Conservation (phyloP, 1,284 basidiomycete genomes). For the Leccinum solheimii region DNA sequence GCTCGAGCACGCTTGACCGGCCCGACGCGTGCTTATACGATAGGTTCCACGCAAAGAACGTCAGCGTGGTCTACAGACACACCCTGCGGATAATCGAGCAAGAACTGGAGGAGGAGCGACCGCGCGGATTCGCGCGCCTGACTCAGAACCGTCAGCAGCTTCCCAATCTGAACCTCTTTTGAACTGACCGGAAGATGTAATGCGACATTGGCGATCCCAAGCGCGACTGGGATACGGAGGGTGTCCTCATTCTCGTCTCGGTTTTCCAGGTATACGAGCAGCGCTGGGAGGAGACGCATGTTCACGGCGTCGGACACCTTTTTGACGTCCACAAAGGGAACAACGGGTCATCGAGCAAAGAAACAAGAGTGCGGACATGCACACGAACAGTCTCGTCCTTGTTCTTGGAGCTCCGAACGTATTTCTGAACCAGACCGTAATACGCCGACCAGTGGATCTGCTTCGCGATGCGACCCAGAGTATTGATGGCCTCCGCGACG, state of each 20-base stretch:
- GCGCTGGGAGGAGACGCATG: conserved; percentile 69
- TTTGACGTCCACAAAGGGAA: conserved; percentile 33
- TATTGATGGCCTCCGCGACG: conserved; percentile 85
- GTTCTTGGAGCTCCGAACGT: conserved; percentile 72
- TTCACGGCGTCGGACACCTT: conserved; percentile 80
- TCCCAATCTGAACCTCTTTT: conserved; percentile 72
- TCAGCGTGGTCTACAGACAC: conserved; percentile 89
- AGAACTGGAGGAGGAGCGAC: conserved; percentile 88
- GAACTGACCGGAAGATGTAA: conserved; percentile 73
- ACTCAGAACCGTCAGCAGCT: conserved; percentile 81
- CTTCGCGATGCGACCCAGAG: conserved; percentile 75
- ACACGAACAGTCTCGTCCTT: conserved; percentile 80
- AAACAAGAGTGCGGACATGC: conserved; percentile 84
- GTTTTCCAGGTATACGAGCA: conserved; percentile 79
- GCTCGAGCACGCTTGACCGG: conserved; percentile 88
- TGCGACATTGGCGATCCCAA: conserved; percentile 87
- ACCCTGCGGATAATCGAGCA: conserved; percentile 98
- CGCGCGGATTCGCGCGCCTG: conserved; percentile 93
- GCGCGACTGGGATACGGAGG: conserved; percentile 83
- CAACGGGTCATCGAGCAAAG: conserved; percentile 65
- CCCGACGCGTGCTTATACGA: conserved; percentile 92
- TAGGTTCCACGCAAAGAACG: conserved; percentile 92
- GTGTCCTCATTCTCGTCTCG: conserved; percentile 85
- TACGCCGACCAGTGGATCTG: conserved; percentile 87
- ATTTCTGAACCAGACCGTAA: conserved; percentile 79